Base-by-base conservation (phyloP, 2,329 filamentous ascomycete genomes). In the Dryadomyces quercus-mongolicae region DNA sequence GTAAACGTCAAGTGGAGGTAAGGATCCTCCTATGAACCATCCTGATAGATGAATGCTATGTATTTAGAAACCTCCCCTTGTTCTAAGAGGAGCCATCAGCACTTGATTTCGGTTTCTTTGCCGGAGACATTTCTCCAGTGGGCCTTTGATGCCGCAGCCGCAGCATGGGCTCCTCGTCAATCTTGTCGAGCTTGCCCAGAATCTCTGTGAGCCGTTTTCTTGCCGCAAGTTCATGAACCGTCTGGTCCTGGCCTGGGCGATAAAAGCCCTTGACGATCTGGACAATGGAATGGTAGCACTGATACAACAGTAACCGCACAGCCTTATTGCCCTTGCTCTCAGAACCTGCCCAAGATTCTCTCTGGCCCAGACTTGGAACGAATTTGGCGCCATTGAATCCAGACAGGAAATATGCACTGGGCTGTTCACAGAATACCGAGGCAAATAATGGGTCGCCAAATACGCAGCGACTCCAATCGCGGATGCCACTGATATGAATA, bases 371-470 rank as follows among this genome's bases (percentile, higher is more conserved):
- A 3, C 18, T 16, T 2, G 22, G 9, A 8, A 49, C 12, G n/a
- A 47, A 46, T 15, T 52, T 64, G 2, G 13, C 5, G 18, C 60
- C 62, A 36, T 66, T 64, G 60, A 77, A 80, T 1, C 78, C 78
- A 31, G 65, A 64, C 25, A 77, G 63, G 38, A 81, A 74, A 0
- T 71, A 69, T 13, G 67, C 60, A 5, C 68, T 72, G 0, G 73
- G 68, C 18, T 68, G 63, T 15, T 72, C 68, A 60, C 68, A 71
- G 59, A 82, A 78, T 7, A 70, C 69, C 3, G 67, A 69, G 2
- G 75, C 71, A 51, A 84, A 68, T 2, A 83, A 62, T 0, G 80
- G 78, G 57, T 84, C 81, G 12, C 80, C 80, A 58, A 84, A 83
- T 12, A 82, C 59, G 46, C 75, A 75, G 55, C 74, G 75, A 56